Base-by-base conservation (phyloP, 495 filamentous ascomycete genomes). In the Aspergillus coremiiformis region DNA sequence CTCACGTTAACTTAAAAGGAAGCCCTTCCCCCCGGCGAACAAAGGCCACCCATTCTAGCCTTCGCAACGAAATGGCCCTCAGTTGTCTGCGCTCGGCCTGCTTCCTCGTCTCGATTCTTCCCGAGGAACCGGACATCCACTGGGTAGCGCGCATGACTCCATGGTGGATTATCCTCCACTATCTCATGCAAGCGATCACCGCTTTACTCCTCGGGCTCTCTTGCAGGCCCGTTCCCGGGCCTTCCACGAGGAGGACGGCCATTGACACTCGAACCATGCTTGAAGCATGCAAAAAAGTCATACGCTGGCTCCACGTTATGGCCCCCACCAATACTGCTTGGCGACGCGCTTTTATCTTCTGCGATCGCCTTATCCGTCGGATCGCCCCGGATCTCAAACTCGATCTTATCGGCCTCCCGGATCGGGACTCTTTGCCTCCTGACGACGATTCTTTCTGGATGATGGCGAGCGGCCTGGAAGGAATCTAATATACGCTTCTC, bases 121-220 rank as follows among this genome's bases (percentile, higher is more conserved):
- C 76, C 2, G 63, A 72, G 0, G 37, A 53, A 0, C 61, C 66
- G 0, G 64, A 74, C 32, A 44, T 66, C 12, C 22, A 51, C 22
- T 74, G 69, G 64, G 55, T 85, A 0, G 78, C 76, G 29, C 63
- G 65, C 22, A 57, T 70, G 2, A 61, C 74, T 0, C 81, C 82
- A 14, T 85, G 81, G 81, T 87, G 81, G 81, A 73, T 66, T 30
- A 64, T 80, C 5, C 65, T 86, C 0, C 82, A 87, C 56, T 79
- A 75, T 54, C 53, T 86, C 5, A 83, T 83, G 71, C 80, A 85
- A 63, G 79, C 82, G 1, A 75, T 75, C 0, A 75, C 73, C 0
- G 73, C 83, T 4, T 58, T 85, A 5, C 70, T 85, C 53, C 66
- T 84, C 6, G 77, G 81, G 30, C 57, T 83, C 11, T 72, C 75